These are phyloP conservation scores for Penicillium pulvis DNA, from an alignment of 495 filamentous ascomycete species.

Conservation along the genomic window DNA sequence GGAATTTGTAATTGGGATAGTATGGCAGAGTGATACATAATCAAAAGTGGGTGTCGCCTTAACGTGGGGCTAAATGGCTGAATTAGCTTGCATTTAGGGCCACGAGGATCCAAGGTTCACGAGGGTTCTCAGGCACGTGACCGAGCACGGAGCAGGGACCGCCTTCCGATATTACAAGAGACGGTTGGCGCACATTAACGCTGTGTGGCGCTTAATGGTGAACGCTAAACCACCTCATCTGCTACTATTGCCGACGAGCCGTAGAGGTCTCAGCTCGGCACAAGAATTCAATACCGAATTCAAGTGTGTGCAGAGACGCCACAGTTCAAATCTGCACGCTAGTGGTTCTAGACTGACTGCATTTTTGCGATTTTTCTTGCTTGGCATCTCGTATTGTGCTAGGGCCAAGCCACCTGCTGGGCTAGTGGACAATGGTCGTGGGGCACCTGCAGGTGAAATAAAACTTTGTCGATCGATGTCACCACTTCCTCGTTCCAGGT, in stretches of 20 bases:
- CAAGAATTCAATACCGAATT: neutral
- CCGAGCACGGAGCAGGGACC: no score
- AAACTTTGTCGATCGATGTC: neutral
- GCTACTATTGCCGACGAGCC: neutral
- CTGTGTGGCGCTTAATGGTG: no score
- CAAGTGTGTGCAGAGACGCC: neutral
- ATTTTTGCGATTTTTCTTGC: neutral
- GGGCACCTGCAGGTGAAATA: neutral
- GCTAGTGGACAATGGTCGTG: neutral
- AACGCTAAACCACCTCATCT: neutral
- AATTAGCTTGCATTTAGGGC: no score
- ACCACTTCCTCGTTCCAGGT: neutral
- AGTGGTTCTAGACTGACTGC: neutral
- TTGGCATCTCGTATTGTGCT: neutral
- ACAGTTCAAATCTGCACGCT: neutral
- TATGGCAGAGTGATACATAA: no score
- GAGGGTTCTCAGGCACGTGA: no score
- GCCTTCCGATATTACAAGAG: no score
- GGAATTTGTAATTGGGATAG: no score
- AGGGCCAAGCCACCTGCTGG: neutral
- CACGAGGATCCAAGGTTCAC: no score
- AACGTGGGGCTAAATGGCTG: no score
- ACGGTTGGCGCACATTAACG: no score
- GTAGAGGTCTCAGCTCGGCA: neutral
- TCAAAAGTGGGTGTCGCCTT: no score